Conservation (phyloP, 139 green algal species). For the Eudorina sp. region DNA sequence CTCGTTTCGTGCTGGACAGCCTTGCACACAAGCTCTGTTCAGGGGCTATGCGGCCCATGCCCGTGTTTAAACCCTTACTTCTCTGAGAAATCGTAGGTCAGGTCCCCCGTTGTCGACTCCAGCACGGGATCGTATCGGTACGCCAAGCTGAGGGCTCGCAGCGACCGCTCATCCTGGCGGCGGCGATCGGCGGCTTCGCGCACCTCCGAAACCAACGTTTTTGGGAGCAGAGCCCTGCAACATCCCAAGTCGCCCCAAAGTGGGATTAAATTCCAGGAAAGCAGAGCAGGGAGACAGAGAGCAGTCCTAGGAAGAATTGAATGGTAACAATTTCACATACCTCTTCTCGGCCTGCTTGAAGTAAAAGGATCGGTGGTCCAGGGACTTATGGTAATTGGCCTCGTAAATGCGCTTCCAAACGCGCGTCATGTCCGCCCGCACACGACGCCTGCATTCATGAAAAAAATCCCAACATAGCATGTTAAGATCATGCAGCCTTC, state of each 20-base stretch:
- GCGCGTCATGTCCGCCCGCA: conserved; percentile 84
- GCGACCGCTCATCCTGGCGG: conserved; percentile 63
- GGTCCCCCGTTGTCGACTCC: conserved; percentile 63
- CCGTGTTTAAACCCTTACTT: conserved; percentile 42
- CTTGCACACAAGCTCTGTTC: no score
- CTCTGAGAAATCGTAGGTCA: conserved; percentile 85
- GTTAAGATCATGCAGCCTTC: no score
- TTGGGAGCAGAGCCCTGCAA: conserved; percentile 87
- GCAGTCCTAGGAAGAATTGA: background rate
- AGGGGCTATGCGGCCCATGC: no score
- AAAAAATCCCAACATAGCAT: background rate
- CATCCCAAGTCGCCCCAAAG: background rate
- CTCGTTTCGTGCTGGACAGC: no score
- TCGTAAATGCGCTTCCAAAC: conserved; percentile 94
- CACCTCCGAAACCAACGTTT: conserved; percentile 92
- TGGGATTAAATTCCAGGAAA: background rate
- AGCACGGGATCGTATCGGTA: conserved; percentile 56
- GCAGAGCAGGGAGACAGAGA: no score
- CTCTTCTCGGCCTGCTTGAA: conserved; percentile 94
- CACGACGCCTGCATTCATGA: conserved; percentile 55
- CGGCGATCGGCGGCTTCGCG: conserved; percentile 89
- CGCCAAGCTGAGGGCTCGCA: conserved; percentile 55
- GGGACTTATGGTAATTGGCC: conserved; percentile 97
- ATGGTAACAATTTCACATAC: background rate
- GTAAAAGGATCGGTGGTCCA: conserved; percentile 99